Evolutionary conservation across 2,329 filamentous ascomycete species (phyloP), one percentile per base, ranked within the genome.

Genomic region (Hypoxylon sp.): DNA sequence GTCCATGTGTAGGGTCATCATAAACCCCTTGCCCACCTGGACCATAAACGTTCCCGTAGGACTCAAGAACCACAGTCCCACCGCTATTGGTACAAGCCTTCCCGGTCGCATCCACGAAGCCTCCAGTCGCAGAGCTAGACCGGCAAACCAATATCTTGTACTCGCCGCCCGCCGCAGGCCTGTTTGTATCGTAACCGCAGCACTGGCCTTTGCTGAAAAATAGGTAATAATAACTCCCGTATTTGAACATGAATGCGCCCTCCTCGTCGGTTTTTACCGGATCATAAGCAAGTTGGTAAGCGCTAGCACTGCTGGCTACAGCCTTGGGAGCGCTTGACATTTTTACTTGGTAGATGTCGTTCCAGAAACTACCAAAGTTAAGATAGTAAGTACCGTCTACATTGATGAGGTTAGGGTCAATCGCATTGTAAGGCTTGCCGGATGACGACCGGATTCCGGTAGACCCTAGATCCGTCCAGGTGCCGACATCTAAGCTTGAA

Each of bases 341-440:
- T 29, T 70, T 6, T 0, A 88, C 87, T 74, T 88, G 87, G 79
- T 87, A 91, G 65, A 92, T 83, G 74, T 89, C 86, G 6, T 80
- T 77, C 89, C 89, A 93, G 83, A 91, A 93, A 11, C 88, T 91
- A 24, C 90, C 91, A 69, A 92, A 93, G 66, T 83, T 87, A 75
- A 90, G 79, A 63, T 84, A 83, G 71, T 84, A 85, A 2, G 71
- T 70, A 13, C 77, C 78, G 37, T 79, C 79, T 2, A 78, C 81
- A 10, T 80, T 74, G 66, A 88, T 77, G 2, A 89, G 75, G 68
- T 86, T 87, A 2, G 81, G 78, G 73, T 90, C 91, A 73, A 93
- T 89, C 47, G 86, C 85, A 72, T 89, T 89, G 79, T 88, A 89
- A 3, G 77, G 60, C 63, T 82, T 83, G 21, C 78, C 71, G 13